phyloP scores from a whole-genome alignment of 164 flowering plant genomes.

The Magnolia officinalis region DNA sequence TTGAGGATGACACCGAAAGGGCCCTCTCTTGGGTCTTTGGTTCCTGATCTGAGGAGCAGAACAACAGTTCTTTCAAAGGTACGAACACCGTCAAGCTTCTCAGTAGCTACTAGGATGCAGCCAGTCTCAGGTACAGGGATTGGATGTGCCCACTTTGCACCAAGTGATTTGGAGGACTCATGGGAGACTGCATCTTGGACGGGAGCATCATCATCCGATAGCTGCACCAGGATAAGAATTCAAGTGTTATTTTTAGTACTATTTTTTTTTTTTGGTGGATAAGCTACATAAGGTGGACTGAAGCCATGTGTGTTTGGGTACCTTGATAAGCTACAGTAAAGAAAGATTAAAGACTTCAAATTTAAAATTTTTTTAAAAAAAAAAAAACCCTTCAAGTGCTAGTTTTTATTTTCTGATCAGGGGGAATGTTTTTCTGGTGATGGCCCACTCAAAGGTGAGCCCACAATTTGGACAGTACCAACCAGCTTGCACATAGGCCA shows the following conservation, averaged over 20 bases:
- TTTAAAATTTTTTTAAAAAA: too few species aligned
- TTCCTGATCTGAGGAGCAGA: conserved; percentile 79
- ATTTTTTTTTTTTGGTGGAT: too few species aligned
- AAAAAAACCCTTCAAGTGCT: background rate
- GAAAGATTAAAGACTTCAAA: too few species aligned
- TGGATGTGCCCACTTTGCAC: conserved; percentile 90
- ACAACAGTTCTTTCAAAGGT: conserved; percentile 72
- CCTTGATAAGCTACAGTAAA: too few species aligned
- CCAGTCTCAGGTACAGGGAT: conserved; percentile 83
- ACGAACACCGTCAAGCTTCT: conserved; percentile 81
- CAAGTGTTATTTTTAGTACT: background rate
- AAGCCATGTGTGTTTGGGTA: background rate
- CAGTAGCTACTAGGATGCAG: conserved; percentile 89
- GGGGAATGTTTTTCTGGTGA: background rate
- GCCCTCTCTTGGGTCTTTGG: conserved; percentile 71
- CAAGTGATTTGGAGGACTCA: conserved; percentile 48
- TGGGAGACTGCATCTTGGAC: conserved; percentile 27
- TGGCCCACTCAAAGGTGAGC: too few species aligned
- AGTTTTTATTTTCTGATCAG: background rate
- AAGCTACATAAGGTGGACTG: too few species aligned
- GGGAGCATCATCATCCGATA: conserved; percentile 28
- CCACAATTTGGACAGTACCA: background rate
- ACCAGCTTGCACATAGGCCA: background rate
- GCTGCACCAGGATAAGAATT: conserved; percentile 38
- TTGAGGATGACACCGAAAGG: conserved; percentile 88